phyloP scores from a whole-genome alignment of 192 early-diverging fungal species.

The Mortierella claussenii region DNA sequence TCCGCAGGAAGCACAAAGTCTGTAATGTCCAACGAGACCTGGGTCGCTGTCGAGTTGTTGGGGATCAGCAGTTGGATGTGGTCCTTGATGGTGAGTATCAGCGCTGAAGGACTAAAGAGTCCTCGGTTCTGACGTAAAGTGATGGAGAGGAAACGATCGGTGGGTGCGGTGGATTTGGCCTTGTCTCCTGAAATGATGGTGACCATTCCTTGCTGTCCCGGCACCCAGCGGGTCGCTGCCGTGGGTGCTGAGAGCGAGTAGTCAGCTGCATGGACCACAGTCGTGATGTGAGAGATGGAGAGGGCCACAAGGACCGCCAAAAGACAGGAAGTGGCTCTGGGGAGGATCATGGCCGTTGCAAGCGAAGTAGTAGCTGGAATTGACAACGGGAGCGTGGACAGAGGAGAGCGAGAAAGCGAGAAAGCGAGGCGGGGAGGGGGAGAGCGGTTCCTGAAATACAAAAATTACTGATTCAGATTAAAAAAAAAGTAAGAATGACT shows the following conservation, averaged over 20 bases:
- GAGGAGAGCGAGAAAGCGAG: no score
- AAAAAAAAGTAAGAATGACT: no score
- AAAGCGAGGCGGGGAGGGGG: no score
- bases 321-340: no score
- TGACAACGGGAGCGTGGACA: no score
- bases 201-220: conserved; percentile 21
- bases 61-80: conserved; percentile 25
- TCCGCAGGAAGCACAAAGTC: conserved; percentile 26
- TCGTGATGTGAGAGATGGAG: no score
- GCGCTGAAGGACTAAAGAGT: not conserved
- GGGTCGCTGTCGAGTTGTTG: not conserved
- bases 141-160: conserved; percentile 23
- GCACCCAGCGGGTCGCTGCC: conserved; percentile 26
- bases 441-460: no score
- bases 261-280: conserved; percentile 4
- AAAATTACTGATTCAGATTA: no score
- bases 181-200: conserved; percentile 19
- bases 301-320: no score
- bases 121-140: not conserved
- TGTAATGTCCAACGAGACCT: conserved; percentile 8
- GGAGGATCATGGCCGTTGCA: no score
- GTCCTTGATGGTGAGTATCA: conserved; percentile 20
- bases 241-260: conserved; percentile 29
- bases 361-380: no score
- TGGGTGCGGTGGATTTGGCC: conserved; percentile 2